Base-by-base conservation (phyloP, 192 early-diverging fungal genomes). In the Radiomyces spectabilis region DNA sequence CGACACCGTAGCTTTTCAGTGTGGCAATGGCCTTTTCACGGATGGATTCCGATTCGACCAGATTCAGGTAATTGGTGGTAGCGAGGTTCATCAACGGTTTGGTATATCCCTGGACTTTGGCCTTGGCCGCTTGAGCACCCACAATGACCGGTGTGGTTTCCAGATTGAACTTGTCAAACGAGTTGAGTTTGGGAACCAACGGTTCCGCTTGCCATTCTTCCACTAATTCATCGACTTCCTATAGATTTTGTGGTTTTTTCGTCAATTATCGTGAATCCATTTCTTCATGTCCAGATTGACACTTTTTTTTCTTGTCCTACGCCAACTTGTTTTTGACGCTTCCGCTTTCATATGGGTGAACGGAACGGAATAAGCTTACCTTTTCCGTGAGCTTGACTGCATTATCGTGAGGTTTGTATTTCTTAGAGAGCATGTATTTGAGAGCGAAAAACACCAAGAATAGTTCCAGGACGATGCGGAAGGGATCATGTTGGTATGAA, bases 151-250 rank as follows among this genome's bases (percentile, higher is more conserved):
- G 83, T 3, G 82, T 74, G 74, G 81, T 88, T 34, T 90, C 89
- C 18, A 98, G 72, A 13, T 91, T 85, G 54, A 81, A 74, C 42
- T 69, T 72, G 45, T 86, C 78, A 51, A 82, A 78, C 6, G 82
- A 83, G 27, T 83, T 84, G 32, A 93, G 63, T 5, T 75, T 70
- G 18, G 89, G 81, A 15, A 92, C 88, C n/a, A 98, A 75, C 15
- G 93, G 85, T 71, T 98, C 95, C 4, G 95, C 94, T 54, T 84
- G 85, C 95, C 95, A 98, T 51, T 96, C 94, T 32, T 92, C 85
- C 21, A 89, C 82, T 12, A 96, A 79, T 55, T 98, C 94, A 69
- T 96, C 87, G 29, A 98, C 79, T 68, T 98, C 95, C 92, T 91
- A 72, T n/a, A 38, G 18, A 15, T n/a, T n/a, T n/a, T n/a, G n/a